Evolutionary conservation across 768 basidiomycete species (phyloP), one percentile per base, ranked within the genome.

Genomic region (Phaffia australis): DNA sequence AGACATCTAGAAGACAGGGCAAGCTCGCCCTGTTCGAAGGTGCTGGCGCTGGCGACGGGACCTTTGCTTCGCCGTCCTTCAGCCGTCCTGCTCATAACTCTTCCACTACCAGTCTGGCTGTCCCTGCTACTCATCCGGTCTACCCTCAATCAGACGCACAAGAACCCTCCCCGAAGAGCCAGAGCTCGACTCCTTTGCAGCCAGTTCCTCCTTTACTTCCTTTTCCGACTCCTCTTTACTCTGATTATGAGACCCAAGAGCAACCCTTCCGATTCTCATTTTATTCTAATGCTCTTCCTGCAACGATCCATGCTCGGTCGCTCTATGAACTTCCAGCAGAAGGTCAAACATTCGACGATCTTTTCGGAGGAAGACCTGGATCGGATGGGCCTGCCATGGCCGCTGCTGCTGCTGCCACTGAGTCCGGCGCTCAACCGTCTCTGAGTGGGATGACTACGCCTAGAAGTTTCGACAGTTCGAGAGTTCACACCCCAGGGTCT

Each of bases 231-330:
- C n/a, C 25, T 32, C 56, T 56, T 25, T 52, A 21, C 21, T 18
- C 16, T 46, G 46, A 3, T 46, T 16, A 25, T 29, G n/a, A 25
- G 23, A 76, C 73, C 0, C 87, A 91, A 70, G 90, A 92, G 72
- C 81, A 90, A 72, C 94, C 93, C 11, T 98, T 97, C 74, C 83
- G 95, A 56, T 99, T 98, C 78, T 97, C 95, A 0, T 99, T 98
- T 79, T 99, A 98, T 78, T 97, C 90, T 19, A 98, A 95, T 72
- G 82, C 87, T 4, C 79, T 95, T 57, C 84, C 86, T 2, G 87
- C 91, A 0, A 97, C 95, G 1, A 97, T 99, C 58, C 94, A 98
- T 78, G 89, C 95, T 0, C 83, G 92, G 21, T 92, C 87, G 69
- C 78, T 99, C 19, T 85, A 87, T 64, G 95, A 99, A 76, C 82